Base-by-base conservation (phyloP, 2,329 filamentous ascomycete genomes). In the Fusarium verrucosum region DNA sequence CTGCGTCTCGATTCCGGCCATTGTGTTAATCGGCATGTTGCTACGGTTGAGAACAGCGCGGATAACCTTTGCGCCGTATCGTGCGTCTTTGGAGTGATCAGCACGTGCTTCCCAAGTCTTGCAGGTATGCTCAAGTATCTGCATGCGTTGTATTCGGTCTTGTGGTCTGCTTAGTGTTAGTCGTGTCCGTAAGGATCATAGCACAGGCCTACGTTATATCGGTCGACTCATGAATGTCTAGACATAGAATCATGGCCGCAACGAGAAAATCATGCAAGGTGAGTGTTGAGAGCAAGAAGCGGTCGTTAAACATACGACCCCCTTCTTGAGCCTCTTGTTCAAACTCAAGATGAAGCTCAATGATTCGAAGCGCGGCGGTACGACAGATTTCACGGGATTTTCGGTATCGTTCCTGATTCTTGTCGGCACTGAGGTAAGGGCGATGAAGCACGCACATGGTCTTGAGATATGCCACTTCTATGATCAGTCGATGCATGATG, bases 181-280 rank as follows among this genome's bases (percentile, higher is more conserved):
- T 23, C 9, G 45, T 46, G 11, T 28, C 43, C 19, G 23, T 10
- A 41, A 2, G 26, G 17, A 38, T 11, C 25, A 19, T 8, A 10
- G 26, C 3, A 41, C 14, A 13, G 17, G 14, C 16, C 41, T 73
- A 80, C 80, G 70, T 76, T 60, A 74, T 76, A 19, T 77, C 73
- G 25, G 68, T 63, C 17, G 76, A 77, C 60, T 81, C 79, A 22
- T 75, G 76, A 13, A 83, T 71, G 60, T 84, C 82, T 4, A 88
- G 72, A 54, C 83, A 88, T 7, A 88, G 68, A 36, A 88, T 82
- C 83, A 87, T 88, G 13, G 84, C 81, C 0, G 85, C 85, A 17
- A 87, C 79, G 23, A 88, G 73, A 58, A 86, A 88, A 63, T 87
- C 83, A 30, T 86, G 83, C 20, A 83, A 74, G 7, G 82, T 82